Base-by-base conservation (phyloP, 108 stramenopile genomes). In the Hondaea fermentalgiana region DNA sequence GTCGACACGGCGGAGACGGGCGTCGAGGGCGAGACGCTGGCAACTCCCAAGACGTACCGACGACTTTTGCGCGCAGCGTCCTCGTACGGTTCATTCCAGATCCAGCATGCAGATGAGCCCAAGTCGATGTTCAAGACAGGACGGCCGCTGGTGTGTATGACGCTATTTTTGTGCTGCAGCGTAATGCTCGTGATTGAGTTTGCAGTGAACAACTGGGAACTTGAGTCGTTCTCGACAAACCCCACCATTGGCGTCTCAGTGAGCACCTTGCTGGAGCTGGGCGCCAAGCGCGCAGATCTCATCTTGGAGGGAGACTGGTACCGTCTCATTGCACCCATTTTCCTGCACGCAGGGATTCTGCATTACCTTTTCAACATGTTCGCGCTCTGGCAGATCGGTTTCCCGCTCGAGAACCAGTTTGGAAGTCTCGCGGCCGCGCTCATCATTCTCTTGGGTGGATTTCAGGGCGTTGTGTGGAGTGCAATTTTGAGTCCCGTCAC, bases 361-460 rank as follows among this genome's bases (percentile, higher is more conserved):
- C 98, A 99, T 88, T 97, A 95, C 89, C 19, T 97, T n/a, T 91
- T 97, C 87, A 99, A 99, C 92, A 97, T 97, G 96, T 69, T 94
- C 21, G 97, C 96, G 0, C 90, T 98, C 49, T 94, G 94, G 91
- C 96, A 96, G 89, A 93, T 98, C 88, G 98, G 98, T 4, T 93
- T 88, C 5, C 96, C 96, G 44, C 91, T 98, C n/a, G 98, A 98
- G 92, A 91, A 94, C 60, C 93, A 92, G 28, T 96, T 96, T 88
- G 98, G 98, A n/a, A 90, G 92, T 87, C 87, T 91, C 47, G 92
- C 87, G 44, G 92, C 96, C 44, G 90, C 92, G 5, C 92, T 95
- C 53, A 60, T 97, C 19, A 97, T 97, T 89, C 69, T 97, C 28
- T 88, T 97, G 72, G 93, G 96, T 29, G 98, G 95, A 45, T 90